These are phyloP conservation scores for Lipomyces starkeyi DNA, from an alignment of 805 yeast genomes.

Conservation along the genomic window DNA sequence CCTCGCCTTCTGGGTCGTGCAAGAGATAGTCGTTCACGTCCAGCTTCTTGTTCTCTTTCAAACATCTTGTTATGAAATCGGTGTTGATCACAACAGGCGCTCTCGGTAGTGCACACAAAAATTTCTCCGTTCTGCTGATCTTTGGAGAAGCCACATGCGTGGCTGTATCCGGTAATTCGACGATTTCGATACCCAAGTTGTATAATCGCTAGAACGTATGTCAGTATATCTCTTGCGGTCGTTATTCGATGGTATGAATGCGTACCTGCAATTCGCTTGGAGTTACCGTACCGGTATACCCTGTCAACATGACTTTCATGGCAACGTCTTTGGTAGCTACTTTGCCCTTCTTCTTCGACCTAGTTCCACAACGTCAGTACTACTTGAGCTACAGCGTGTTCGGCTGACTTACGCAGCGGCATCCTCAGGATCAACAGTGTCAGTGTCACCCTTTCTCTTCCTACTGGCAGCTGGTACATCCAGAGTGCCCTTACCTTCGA, in stretches of 20 bases:
- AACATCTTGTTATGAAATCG: slow-evolving; percentile 38
- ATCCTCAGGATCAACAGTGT: slow-evolving; percentile 19
- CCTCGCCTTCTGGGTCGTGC: slow-evolving; percentile 45
- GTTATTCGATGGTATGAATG: not conserved
- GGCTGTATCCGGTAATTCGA: slow-evolving; percentile 49
- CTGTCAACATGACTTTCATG: slow-evolving; percentile 36
- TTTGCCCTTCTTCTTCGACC: slow-evolving; percentile 43
- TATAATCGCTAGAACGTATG: slow-evolving; percentile 42
- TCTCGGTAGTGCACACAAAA: slow-evolving; percentile 69
- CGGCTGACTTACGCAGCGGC: slow-evolving; percentile 8
- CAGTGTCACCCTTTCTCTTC: not conserved
- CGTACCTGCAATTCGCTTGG: slow-evolving; percentile 21
- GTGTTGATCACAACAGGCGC: slow-evolving; percentile 46
- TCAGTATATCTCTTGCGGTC: slow-evolving; percentile 3
- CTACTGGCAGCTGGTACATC: not conserved
- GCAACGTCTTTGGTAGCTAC: slow-evolving; percentile 39
- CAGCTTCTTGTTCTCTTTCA: slow-evolving; percentile 21
- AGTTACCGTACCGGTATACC: slow-evolving; percentile 28
- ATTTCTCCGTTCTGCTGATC: slow-evolving; percentile 85
- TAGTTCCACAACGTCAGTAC: not conserved
- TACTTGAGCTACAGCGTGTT: not conserved
- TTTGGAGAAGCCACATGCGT: slow-evolving; percentile 72
- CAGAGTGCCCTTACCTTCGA: slow-evolving; percentile 43
- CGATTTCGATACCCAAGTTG: slow-evolving; percentile 63
- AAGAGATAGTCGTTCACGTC: slow-evolving; percentile 41